These are phyloP conservation scores for Lepidium campestre DNA, from an alignment of 441 rosid species.

Conservation along the genomic window DNA sequence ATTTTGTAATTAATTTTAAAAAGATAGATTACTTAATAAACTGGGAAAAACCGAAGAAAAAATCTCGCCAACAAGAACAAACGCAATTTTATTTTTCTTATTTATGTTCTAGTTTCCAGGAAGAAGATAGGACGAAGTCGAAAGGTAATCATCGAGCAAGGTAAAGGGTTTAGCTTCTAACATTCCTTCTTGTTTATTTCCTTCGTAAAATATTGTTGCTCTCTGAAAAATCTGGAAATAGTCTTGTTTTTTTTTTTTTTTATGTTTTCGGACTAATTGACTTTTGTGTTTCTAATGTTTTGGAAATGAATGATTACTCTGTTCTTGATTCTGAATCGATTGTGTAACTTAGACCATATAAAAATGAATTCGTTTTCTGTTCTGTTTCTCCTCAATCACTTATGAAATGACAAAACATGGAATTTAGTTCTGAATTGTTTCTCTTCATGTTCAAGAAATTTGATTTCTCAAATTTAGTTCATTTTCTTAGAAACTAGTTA, in stretches of 20 bases:
- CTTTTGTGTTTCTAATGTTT: constrained; percentile 3
- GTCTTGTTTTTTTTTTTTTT: not conserved
- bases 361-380: not conserved
- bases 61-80: constrained; percentile 20
- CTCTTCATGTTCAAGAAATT: not conserved
- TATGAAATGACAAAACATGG: not conserved
- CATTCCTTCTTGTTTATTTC: not conserved
- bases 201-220: not conserved
- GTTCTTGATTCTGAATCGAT: constrained; percentile 13
- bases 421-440: not conserved
- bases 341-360: not conserved
- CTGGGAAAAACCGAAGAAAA: not conserved
- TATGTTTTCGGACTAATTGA: constrained; percentile 5
- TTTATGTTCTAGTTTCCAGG: constrained; percentile 9
- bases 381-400: not conserved
- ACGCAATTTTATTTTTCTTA: constrained; percentile 4
- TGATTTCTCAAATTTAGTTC: not conserved
- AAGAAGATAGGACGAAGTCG: constrained; percentile 6
- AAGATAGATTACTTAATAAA: not conserved
- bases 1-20: not conserved
- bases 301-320: not conserved
- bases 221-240: not conserved
- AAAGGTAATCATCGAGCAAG: constrained; percentile 10
- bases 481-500: not conserved
- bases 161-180: not conserved